These are phyloP conservation scores for Phyllostachys edulis DNA, from an alignment of 176 grass and related monocot genomes.

Conservation along the genomic window DNA sequence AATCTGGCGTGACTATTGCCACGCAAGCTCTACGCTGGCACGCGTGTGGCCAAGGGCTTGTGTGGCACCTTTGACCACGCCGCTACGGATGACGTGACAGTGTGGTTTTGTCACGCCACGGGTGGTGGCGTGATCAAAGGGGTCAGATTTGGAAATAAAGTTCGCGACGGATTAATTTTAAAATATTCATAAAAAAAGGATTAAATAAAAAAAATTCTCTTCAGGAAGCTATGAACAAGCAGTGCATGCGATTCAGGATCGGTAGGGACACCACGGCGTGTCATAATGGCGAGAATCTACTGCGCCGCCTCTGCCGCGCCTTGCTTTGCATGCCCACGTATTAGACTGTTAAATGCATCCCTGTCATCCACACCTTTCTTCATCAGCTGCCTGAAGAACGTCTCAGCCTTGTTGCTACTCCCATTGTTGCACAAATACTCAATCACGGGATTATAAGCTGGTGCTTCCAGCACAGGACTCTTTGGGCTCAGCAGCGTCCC, in stretches of 20 bases:
- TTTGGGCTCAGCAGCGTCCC: slow-evolving; percentile 57
- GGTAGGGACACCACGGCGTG: slow-evolving; percentile 59
- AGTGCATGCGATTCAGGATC: slow-evolving; percentile 55
- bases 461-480: slow-evolving; percentile 52
- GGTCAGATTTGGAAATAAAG: no score
- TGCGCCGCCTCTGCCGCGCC: slow-evolving; percentile 52
- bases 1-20: no score
- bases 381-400: slow-evolving; percentile 96
- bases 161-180: no score
- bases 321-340: slow-evolving; percentile 85
- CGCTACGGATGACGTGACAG: no score
- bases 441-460: slow-evolving; percentile 71
- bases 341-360: slow-evolving; percentile 79
- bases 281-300: slow-evolving; percentile 81
- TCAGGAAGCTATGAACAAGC: slow-evolving; percentile 74
- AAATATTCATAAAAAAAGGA: no score
- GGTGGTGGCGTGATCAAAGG: no score
- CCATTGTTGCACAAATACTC: slow-evolving; percentile 78
- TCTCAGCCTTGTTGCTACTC: slow-evolving; percentile 69
- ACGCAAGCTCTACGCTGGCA: no score
- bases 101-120: no score
- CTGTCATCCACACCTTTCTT: slow-evolving; percentile 88
- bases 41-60: no score
- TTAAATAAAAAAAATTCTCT: no score
- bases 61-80: no score